phyloP scores from a whole-genome alignment of 768 basidiomycete genomes.

The Tricholoma sp. region DNA sequence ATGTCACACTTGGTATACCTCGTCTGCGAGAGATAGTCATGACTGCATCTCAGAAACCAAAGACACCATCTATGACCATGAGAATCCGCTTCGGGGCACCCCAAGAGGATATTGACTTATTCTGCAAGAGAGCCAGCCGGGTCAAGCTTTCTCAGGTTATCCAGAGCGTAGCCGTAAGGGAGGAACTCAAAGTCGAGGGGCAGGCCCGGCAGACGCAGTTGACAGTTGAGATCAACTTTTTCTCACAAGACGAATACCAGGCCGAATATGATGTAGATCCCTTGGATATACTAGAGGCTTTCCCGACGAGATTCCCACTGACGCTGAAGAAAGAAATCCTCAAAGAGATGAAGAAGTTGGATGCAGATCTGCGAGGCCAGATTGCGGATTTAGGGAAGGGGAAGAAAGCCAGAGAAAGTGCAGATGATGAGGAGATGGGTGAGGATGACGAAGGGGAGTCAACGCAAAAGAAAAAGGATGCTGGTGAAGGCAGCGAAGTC shows the following conservation, averaged over 20 bases:
- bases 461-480: constrained; percentile 33
- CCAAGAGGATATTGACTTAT: constrained; percentile 55
- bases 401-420: constrained; percentile 41
- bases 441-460: constrained; percentile 42
- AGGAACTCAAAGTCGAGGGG: constrained; percentile 63
- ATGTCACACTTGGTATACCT: constrained; percentile 98
- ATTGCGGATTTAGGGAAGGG: constrained; percentile 83
- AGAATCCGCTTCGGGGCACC: constrained; percentile 51
- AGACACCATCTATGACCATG: constrained; percentile 96
- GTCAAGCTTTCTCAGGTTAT: constrained; percentile 86
- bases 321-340: constrained; percentile 82
- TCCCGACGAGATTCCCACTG: constrained; percentile 72
- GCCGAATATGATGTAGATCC: constrained; percentile 77
- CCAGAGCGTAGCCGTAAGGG: constrained; percentile 76
- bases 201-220: constrained; percentile 74
- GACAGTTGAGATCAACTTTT: constrained; percentile 77
- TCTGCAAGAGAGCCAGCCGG: constrained; percentile 86
- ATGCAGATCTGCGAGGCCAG: constrained; percentile 72
- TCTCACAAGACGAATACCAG: constrained; percentile 77
- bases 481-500: constrained; percentile 68
- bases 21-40: constrained; percentile 98
- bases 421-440: constrained; percentile 51
- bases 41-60: constrained; percentile 94
- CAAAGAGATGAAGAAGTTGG: constrained; percentile 80
- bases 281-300: constrained; percentile 64